Percentiles rank a stretch among this genome's conserved stretches.
Evolutionary conservation across 768 basidiomycete species (phyloP).

Genomic region (Filobasidium wieringae): DNA sequence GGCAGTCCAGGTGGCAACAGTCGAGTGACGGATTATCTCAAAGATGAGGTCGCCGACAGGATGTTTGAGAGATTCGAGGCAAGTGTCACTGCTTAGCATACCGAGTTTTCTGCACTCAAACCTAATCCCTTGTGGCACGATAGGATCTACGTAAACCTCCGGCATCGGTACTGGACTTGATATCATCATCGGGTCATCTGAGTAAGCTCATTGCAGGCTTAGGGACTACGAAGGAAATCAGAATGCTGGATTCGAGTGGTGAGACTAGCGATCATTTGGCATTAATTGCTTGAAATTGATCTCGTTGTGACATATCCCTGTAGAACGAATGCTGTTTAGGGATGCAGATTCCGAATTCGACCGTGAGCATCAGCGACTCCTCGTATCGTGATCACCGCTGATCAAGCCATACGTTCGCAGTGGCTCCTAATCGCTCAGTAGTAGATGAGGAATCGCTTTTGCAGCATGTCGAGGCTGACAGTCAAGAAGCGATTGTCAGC

Average conservation of each 20-base stretch:
- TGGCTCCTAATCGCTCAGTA: slow-evolving; percentile 62
- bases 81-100: background rate
- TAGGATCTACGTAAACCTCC: slow-evolving; percentile 89
- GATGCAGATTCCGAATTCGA: slow-evolving; percentile 71
- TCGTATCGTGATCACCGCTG: slow-evolving; percentile 1
- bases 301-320: too few species aligned
- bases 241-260: slow-evolving; percentile 85
- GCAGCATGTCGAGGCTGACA: slow-evolving; percentile 52
- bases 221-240: slow-evolving; percentile 49
- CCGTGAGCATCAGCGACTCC: slow-evolving; percentile 43
- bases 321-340: slow-evolving; percentile 60
- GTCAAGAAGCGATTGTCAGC: slow-evolving; percentile 83
- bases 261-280: slow-evolving; percentile 26
- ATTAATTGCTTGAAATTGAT: background rate
- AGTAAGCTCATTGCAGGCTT: slow-evolving; percentile 63
- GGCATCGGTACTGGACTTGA: slow-evolving; percentile 66
- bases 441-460: slow-evolving; percentile 76
- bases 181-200: slow-evolving; percentile 84
- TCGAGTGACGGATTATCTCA: slow-evolving; percentile 71
- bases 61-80: slow-evolving; percentile 85
- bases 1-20: background rate
- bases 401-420: slow-evolving; percentile 41
- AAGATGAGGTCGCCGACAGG: slow-evolving; percentile 77
- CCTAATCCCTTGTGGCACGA: background rate
- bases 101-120: background rate